Evolutionary conservation across 2,329 filamentous ascomycete genomes (phyloP).

Genomic region (Clonostachys byssicola): DNA sequence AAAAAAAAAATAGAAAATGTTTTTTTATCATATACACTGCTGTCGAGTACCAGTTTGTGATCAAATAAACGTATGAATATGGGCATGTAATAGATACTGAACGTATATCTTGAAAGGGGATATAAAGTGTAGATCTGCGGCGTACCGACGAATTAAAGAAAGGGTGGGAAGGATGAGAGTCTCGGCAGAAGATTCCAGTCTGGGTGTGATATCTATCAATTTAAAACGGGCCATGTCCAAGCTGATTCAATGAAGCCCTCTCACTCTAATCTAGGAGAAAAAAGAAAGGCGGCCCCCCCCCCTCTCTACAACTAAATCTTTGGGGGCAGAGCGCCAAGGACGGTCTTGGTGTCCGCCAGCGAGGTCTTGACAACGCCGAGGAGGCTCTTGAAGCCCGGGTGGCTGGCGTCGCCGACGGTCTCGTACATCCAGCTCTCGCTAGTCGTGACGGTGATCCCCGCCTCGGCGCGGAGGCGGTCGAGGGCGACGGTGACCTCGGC

Average conservation of each 20-base stretch:
- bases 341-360: slow-evolving; percentile 63
- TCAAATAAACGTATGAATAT: too few species aligned
- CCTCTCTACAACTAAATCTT: background rate
- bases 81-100: too few species aligned
- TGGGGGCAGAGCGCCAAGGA: slow-evolving; percentile 56
- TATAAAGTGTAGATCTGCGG: too few species aligned
- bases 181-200: too few species aligned
- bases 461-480: slow-evolving; percentile 65
- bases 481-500: slow-evolving; percentile 80
- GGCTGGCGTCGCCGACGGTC: slow-evolving; percentile 75
- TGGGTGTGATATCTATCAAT: too few species aligned
- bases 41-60: background rate
- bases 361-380: slow-evolving; percentile 77
- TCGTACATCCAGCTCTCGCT: slow-evolving; percentile 92
- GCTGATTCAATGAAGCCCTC: too few species aligned
- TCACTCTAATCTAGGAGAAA: too few species aligned
- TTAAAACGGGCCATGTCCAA: too few species aligned
- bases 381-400: slow-evolving; percentile 68
- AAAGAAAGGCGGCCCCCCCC: too few species aligned
- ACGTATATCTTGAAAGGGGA: too few species aligned
- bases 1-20: background rate
- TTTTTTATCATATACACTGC: background rate
- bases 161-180: too few species aligned
- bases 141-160: too few species aligned
- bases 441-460: slow-evolving; percentile 73